phyloP scores from a whole-genome alignment of 768 basidiomycete species.

The Mycena crocata region DNA sequence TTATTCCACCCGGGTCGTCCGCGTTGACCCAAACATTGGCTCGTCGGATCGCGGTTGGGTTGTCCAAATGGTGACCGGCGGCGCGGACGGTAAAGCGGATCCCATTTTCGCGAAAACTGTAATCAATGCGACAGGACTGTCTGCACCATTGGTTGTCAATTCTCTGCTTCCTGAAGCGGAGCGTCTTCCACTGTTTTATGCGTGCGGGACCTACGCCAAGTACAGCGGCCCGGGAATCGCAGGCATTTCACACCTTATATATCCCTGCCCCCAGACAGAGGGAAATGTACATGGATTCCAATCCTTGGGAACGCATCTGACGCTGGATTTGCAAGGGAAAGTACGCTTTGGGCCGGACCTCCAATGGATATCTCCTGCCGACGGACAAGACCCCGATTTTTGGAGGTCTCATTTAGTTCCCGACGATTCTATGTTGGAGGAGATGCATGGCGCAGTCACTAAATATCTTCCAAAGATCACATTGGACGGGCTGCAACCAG shows the following conservation, averaged over 20 bases:
- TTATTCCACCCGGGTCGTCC: constrained; percentile 84
- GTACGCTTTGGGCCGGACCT: constrained; percentile 94
- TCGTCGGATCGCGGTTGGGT: constrained; percentile 81
- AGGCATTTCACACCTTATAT: constrained; percentile 81
- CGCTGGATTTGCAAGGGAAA: constrained; percentile 85
- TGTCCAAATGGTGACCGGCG: constrained; percentile 79
- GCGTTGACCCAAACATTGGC: constrained; percentile 75
- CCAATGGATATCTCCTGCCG: constrained; percentile 80
- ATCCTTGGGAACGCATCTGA: constrained; percentile 92
- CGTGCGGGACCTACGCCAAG: constrained; percentile 87
- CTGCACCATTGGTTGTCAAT: constrained; percentile 78
- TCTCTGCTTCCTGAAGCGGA: constrained; percentile 66
- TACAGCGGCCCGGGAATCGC: constrained; percentile 85
- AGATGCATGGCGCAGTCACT: constrained; percentile 80
- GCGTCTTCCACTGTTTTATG: constrained; percentile 82
- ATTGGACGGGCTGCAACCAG: constrained; percentile 74
- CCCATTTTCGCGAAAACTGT: constrained; percentile 79
- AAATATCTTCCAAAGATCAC: constrained; percentile 76
- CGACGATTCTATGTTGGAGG: constrained; percentile 65
- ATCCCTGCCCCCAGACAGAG: constrained; percentile 86
- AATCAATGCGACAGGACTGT: constrained; percentile 87
- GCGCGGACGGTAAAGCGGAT: constrained; percentile 55
- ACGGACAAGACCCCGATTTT: constrained; percentile 71
- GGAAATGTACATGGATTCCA: constrained; percentile 74
- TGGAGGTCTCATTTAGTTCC: constrained; percentile 79